Conservation (phyloP, 2,329 filamentous ascomycete species). For the Botrytis fragariae region DNA sequence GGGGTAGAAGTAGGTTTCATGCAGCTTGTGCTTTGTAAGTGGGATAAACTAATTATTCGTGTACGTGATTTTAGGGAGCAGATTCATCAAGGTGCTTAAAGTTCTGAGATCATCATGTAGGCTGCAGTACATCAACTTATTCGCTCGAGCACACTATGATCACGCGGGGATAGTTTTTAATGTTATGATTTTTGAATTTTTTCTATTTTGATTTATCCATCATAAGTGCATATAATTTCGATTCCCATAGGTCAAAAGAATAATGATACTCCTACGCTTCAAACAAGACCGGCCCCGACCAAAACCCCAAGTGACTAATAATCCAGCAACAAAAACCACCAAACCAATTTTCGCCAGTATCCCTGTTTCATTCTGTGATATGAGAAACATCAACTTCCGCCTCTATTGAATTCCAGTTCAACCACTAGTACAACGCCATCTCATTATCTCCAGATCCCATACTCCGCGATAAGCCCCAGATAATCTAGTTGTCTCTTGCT, state of each 20-base stretch:
- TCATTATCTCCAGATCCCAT: background rate
- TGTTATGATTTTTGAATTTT: background rate
- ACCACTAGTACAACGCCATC: background rate
- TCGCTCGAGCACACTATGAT: background rate
- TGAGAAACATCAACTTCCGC: background rate
- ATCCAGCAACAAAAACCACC: background rate
- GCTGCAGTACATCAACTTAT: background rate
- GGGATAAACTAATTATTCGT: background rate
- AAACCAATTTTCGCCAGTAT: constrained; percentile 5
- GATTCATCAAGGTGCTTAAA: background rate
- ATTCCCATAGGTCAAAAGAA: background rate
- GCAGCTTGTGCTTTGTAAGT: background rate
- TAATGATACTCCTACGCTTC: background rate
- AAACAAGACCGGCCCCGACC: background rate
- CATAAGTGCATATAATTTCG: background rate
- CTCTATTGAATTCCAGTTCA: background rate
- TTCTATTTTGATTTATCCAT: background rate
- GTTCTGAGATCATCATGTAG: background rate
- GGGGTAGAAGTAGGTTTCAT: background rate
- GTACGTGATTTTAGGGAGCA: background rate
- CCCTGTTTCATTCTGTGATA: no score
- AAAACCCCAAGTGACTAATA: background rate
- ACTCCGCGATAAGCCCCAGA: background rate
- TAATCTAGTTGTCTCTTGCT: constrained; percentile 16
- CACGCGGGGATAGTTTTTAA: background rate